Evolutionary conservation across 164 flowering plant genomes (phyloP).

Genomic region (Magnolia kwangsiensis): DNA sequence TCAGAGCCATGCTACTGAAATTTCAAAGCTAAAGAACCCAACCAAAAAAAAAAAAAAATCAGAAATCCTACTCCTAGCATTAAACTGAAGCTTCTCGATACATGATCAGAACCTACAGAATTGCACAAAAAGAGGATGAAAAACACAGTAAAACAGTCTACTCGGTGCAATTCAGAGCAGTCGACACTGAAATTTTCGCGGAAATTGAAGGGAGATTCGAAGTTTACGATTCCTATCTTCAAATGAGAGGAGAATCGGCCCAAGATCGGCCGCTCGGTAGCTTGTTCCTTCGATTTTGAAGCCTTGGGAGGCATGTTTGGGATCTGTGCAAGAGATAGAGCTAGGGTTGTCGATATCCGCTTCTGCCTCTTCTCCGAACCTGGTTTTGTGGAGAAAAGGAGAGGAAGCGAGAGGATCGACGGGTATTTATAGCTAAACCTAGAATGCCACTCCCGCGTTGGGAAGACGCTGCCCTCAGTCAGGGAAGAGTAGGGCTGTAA

Average conservation of each 20-base stretch:
- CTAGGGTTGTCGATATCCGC: background rate
- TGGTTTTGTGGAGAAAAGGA: background rate
- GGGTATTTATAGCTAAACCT: constrained; percentile 4
- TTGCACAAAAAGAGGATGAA: too few relatives aligned
- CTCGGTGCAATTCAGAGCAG: background rate
- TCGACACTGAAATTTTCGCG: background rate
- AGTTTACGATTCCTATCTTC: constrained; percentile 83
- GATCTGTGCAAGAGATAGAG: background rate
- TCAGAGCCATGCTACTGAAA: too few relatives aligned
- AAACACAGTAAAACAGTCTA: too few relatives aligned
- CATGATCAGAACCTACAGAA: background rate
- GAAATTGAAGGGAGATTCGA: background rate
- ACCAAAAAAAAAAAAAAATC: background rate
- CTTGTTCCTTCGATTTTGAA: constrained; percentile 78
- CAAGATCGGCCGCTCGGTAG: constrained; percentile 79
- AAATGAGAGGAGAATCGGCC: constrained; percentile 97
- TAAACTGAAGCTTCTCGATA: background rate
- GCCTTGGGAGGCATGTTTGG: constrained; percentile 77
- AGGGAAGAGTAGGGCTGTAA: too few relatives aligned
- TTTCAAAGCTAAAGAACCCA: background rate
- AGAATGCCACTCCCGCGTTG: constrained; percentile 6
- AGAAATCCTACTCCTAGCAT: background rate
- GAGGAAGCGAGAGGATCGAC: background rate
- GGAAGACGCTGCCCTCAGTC: background rate
- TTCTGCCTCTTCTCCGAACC: background rate